Percentiles rank a stretch among this genome's conserved stretches.
These are phyloP conservation scores for Fusarium oxysporum DNA, from an alignment of 2,329 filamentous ascomycete species.

Conservation along the genomic window DNA sequence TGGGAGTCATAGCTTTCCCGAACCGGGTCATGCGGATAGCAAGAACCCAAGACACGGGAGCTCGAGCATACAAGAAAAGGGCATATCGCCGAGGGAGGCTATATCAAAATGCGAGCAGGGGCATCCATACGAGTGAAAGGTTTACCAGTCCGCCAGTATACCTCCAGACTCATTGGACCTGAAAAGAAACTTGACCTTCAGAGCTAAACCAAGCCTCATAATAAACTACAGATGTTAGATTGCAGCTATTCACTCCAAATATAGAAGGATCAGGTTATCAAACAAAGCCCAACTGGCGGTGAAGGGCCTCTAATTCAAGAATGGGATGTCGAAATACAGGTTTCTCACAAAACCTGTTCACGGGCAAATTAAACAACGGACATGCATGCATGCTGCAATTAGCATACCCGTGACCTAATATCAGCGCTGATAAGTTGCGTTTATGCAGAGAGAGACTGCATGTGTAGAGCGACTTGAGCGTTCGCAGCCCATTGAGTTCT, in stretches of 20 bases:
- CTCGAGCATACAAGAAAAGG: neutral
- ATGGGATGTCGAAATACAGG: constrained; percentile 28
- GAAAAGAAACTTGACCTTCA: neutral
- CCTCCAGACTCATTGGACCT: neutral
- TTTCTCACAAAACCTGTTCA: constrained; percentile 28
- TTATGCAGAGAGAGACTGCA: constrained; percentile 12
- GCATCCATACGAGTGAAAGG: neutral
- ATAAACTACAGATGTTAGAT: constrained; percentile 17
- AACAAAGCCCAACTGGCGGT: constrained; percentile 42
- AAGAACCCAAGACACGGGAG: constrained; percentile 3
- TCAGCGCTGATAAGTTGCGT: constrained; percentile 15
- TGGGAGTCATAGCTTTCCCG: neutral
- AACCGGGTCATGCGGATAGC: neutral
- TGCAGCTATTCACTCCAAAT: constrained; percentile 24
- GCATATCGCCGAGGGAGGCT: constrained; percentile 2
- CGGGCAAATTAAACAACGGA: constrained; percentile 34
- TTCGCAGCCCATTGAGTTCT: constrained; percentile 34
- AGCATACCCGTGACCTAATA: constrained; percentile 11
- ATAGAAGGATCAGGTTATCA: constrained; percentile 14
- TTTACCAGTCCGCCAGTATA: neutral
- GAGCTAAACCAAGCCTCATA: neutral
- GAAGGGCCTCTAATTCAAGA: constrained; percentile 25
- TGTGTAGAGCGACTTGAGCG: constrained; percentile 5
- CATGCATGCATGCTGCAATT: constrained; percentile 42
- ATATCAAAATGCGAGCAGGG: constrained; percentile 1